Conservation (phyloP, 2,329 filamentous ascomycete species). For the Trichoderma koningii region DNA sequence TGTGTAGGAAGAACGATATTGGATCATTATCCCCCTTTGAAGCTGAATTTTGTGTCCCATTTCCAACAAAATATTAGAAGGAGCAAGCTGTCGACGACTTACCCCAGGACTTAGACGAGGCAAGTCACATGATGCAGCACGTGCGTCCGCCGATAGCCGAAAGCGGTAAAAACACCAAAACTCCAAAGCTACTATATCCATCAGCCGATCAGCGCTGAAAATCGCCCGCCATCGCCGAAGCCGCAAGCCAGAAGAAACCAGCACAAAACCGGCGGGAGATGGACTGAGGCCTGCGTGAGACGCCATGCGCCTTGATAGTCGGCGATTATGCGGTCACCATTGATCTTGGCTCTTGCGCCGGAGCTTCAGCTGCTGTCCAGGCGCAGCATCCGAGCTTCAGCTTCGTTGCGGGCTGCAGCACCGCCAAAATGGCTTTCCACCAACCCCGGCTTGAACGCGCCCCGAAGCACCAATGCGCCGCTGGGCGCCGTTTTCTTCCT, state of each 20-base stretch:
- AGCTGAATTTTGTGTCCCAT: background rate
- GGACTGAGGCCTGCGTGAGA: constrained; percentile 34
- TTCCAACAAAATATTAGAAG: background rate
- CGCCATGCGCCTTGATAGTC: constrained; percentile 37
- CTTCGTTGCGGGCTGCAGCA: background rate
- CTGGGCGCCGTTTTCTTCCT: constrained; percentile 39
- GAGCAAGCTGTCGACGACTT: background rate
- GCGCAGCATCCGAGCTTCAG: constrained; percentile 28
- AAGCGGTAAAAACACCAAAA: constrained; percentile 7
- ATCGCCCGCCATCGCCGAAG: constrained; percentile 12
- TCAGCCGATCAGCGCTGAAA: constrained; percentile 12
- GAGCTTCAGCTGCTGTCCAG: constrained; percentile 35
- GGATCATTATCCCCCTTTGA: no score
- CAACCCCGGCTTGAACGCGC: constrained; percentile 33
- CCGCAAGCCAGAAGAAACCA: background rate
- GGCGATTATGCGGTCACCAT: constrained; percentile 41
- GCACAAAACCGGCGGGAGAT: constrained; percentile 29
- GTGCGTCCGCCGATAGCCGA: constrained; percentile 10
- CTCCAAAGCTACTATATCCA: background rate
- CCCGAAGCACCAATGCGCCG: constrained; percentile 31
- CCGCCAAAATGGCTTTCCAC: constrained; percentile 39
- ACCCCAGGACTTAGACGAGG: background rate
- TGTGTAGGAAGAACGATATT: background rate
- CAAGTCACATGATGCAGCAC: constrained; percentile 22
- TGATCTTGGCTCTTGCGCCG: constrained; percentile 37